These are phyloP conservation scores for Gypsophila paniculata DNA, from an alignment of 179 eudicot genomes.

Conservation along the genomic window DNA sequence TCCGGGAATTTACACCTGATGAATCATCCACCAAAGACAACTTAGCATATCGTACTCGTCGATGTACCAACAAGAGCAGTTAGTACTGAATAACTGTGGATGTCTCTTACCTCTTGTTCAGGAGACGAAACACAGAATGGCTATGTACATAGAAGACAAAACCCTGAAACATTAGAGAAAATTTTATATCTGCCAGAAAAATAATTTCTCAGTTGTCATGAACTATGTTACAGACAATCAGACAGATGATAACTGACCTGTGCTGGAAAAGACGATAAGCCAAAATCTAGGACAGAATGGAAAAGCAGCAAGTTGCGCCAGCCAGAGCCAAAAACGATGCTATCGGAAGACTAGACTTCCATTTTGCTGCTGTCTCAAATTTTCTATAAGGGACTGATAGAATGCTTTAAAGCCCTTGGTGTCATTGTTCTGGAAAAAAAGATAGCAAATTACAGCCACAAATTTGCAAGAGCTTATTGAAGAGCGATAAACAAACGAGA, in stretches of 20 bases:
- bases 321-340: conserved; percentile 29
- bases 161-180: conserved; percentile 33
- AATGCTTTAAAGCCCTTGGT: conserved; percentile 68
- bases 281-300: conserved; percentile 21
- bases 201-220: background rate
- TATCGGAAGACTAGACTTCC: conserved; percentile 96
- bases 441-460: background rate
- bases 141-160: conserved; percentile 42
- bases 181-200: conserved; percentile 1
- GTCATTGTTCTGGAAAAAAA: conserved; percentile 61
- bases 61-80: background rate
- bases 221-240: background rate
- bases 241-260: conserved; percentile 32
- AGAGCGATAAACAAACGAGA: background rate
- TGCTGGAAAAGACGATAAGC: conserved; percentile 32
- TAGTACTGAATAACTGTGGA: background rate
- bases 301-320: conserved; percentile 17
- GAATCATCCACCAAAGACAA: conserved; percentile 14
- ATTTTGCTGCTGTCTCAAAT: conserved; percentile 71
- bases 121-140: conserved; percentile 28
- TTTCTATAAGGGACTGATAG: conserved; percentile 71
- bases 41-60: background rate
- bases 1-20: conserved; percentile 58
- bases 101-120: conserved; percentile 38
- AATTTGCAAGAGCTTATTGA: conserved; percentile 4